phyloP scores from a whole-genome alignment of 2,329 filamentous ascomycete species.

The Aspergillus brunneoviolaceus region DNA sequence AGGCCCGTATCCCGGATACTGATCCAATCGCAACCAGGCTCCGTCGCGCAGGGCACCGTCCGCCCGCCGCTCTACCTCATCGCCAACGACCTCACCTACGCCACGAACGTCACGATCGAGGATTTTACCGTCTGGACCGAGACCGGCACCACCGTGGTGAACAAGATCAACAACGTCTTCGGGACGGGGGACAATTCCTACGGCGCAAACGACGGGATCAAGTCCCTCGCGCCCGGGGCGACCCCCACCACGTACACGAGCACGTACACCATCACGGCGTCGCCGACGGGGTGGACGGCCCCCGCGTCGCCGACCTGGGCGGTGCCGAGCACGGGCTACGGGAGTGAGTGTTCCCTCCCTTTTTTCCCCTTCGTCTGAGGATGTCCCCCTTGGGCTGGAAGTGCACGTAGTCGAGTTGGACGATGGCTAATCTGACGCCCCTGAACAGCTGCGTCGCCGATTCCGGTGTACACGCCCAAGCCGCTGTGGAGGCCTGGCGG shows the following conservation, averaged over 20 bases:
- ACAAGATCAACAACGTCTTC: conserved; percentile 38
- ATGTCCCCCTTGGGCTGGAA: too few relatives aligned
- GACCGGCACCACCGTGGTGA: conserved; percentile 20
- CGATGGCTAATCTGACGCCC: background rate
- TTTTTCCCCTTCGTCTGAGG: too few relatives aligned
- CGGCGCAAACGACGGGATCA: background rate
- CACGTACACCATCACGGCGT: conserved; percentile 30
- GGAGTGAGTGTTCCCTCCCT: conserved; percentile 18
- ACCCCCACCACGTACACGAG: conserved; percentile 26
- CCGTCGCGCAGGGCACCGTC: conserved; percentile 30
- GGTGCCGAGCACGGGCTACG: conserved; percentile 32
- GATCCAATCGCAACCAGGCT: conserved; percentile 19
- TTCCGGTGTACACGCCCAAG: conserved; percentile 34
- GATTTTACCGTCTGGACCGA: conserved; percentile 40
- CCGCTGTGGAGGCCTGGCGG: conserved; percentile 33
- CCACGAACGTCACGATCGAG: conserved; percentile 32
- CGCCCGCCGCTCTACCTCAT: conserved; percentile 33
- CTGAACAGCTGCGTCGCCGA: conserved; percentile 24
- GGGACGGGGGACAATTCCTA: conserved; percentile 32
- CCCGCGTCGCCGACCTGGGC: conserved; percentile 35
- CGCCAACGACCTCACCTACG: conserved; percentile 34
- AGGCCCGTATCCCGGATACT: background rate
- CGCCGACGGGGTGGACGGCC: conserved; percentile 28
- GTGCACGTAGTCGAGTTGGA: too few relatives aligned
- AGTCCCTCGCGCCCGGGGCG: background rate